phyloP scores from a whole-genome alignment of 495 filamentous ascomycete genomes.

The Penicillium manginii region DNA sequence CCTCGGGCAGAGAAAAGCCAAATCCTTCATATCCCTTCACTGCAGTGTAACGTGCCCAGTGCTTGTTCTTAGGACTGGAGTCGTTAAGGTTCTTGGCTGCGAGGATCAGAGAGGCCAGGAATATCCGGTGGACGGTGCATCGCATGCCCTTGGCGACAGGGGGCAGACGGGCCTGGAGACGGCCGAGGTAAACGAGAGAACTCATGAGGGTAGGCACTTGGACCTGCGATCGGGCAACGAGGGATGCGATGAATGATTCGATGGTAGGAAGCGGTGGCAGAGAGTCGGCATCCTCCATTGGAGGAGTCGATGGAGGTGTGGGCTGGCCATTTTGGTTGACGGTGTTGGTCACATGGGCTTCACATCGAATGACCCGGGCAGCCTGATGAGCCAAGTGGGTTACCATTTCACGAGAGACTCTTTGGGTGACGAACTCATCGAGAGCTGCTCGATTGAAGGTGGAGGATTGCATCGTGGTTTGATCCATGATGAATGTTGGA shows the following conservation, averaged over 20 bases:
- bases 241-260: constrained; percentile 85
- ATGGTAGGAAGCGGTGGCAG: constrained; percentile 70
- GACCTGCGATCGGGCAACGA: constrained; percentile 91
- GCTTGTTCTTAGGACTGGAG: constrained; percentile 99
- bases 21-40: constrained; percentile 79
- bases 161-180: constrained; percentile 81
- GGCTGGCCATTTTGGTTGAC: constrained; percentile 62
- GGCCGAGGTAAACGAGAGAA: constrained; percentile 86
- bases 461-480: constrained; percentile 57
- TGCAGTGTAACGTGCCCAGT: constrained; percentile 91
- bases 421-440: constrained; percentile 83
- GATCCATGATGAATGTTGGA: constrained; percentile 22
- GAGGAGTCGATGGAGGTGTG: constrained; percentile 70
- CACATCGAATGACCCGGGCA: constrained; percentile 87
- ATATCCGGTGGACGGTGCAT: constrained; percentile 92
- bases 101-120: constrained; percentile 78
- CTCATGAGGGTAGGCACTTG: constrained; percentile 98
- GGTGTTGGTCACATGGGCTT: constrained; percentile 53
- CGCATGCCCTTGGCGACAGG: constrained; percentile 96
- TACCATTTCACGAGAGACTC: constrained; percentile 85
- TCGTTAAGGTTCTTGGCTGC: constrained; percentile 82
- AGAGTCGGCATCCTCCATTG: constrained; percentile 50
- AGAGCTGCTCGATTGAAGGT: constrained; percentile 81
- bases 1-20: constrained; percentile 90
- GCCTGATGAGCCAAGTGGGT: constrained; percentile 81